Evolutionary conservation across 306 rosid species (phyloP), one percentile per base, ranked within the genome.

Genomic region (Rosa multiflora): DNA sequence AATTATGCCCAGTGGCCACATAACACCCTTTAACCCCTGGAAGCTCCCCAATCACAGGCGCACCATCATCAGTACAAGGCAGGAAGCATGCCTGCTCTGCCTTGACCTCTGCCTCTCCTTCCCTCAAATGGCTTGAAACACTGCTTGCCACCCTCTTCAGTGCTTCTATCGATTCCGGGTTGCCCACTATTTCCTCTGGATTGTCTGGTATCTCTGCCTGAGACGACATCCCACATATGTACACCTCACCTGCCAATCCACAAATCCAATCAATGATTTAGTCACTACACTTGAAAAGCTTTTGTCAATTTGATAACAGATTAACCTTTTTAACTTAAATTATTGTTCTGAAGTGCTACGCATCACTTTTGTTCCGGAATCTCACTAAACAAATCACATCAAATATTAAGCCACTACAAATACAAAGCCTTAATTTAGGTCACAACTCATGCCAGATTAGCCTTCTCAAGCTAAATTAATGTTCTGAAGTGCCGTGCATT

Each of bases 21-120:
- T 87, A 92, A 74, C 97, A 95, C 4, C 90, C 96, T 42, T 81
- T 82, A 26, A 90, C 51, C 23, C 85, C 96, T 0, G 94, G 92
- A 67, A 92, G 48, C 80, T 88, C 96, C 35, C 99, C 98, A 17
- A 93, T 93, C 64, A 89, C 84, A 0, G 99, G 98, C 43, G 86
- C 48, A 21, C 84, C 85, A 40, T 91, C 99, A 59, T 93, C 96
- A 0, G 92, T 93, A 26, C 94, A 90, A 0, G 97, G 97, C 89
- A 95, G 81, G 84, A 90, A 90, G 76, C 99, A 92, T 3, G 99
- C 99, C 77, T 92, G 98, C 81, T 93, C 97, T 12, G 86, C 92
- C 86, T 88, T 93, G 88, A 95, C 87, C 75, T 66, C 78, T 17
- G 87, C 93, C 87, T 77, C 88, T 37, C 87, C 93, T 70, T 83